These are phyloP conservation scores for Pythium graminicola DNA, from an alignment of 352 stramenopile genomes.

Conservation along the genomic window DNA sequence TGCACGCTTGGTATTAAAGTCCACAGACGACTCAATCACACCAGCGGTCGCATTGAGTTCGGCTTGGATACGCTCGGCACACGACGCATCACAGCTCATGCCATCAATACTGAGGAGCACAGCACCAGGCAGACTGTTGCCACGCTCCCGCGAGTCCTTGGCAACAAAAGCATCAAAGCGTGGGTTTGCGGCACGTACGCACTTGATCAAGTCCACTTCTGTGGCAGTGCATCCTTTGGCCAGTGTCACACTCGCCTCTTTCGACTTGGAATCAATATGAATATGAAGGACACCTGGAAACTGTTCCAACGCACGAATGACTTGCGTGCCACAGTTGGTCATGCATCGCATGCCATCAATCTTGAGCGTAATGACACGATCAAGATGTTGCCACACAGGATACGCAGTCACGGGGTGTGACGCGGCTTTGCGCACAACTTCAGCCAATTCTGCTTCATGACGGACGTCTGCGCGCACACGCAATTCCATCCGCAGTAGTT, in stretches of 20 bases:
- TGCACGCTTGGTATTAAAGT: slow-evolving; percentile 61
- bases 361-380: slow-evolving; percentile 65
- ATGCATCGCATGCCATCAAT: slow-evolving; percentile 86
- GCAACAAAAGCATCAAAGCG: slow-evolving; percentile 68
- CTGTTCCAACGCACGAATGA: slow-evolving; percentile 73
- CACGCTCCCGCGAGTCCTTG: slow-evolving; percentile 37
- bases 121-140: slow-evolving; percentile 48
- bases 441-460: slow-evolving; percentile 47
- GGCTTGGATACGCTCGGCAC: slow-evolving; percentile 46
- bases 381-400: slow-evolving; percentile 76
- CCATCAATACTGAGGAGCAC: slow-evolving; percentile 68
- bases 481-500: slow-evolving; percentile 62
- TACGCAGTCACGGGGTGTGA: slow-evolving; percentile 50
- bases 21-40: slow-evolving; percentile 63
- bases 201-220: slow-evolving; percentile 83
- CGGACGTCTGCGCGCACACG: slow-evolving; percentile 29
- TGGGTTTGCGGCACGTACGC: slow-evolving; percentile 63
- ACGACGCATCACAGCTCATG: slow-evolving; percentile 72
- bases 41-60: slow-evolving; percentile 40
- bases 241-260: slow-evolving; percentile 66
- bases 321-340: slow-evolving; percentile 76
- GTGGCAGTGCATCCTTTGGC: slow-evolving; percentile 74
- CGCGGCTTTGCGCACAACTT: slow-evolving; percentile 44
- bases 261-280: slow-evolving; percentile 77
- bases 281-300: slow-evolving; percentile 80